Evolutionary conservation across 345 rosid species (phyloP), one percentile per base, ranked within the genome.

Genomic region (Linum usitatissimum): DNA sequence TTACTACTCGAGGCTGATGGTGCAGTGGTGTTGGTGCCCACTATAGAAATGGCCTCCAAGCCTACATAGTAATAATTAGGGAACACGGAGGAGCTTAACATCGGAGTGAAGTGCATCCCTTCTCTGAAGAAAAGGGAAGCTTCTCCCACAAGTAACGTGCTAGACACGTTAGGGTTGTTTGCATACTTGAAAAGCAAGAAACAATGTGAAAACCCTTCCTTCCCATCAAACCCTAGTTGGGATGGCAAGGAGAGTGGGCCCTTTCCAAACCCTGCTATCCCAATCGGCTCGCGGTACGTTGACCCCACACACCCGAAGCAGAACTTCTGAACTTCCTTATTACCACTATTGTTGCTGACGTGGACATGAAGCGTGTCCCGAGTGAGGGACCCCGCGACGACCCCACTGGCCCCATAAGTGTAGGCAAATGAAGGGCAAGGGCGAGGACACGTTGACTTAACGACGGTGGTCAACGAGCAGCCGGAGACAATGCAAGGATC

Each of bases 391-490:
- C 93, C 96, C 1, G 80, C 66, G 53, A 79, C 79, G 18, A 79
- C 63, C 64, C 93, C 93, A 18, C 86, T 86, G 62, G 78, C 87
- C n/a, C 91, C 93, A 18, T 91, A 87, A 3, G 89, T 80, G 62
- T 91, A 87, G 28, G 94, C 94, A 72, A 91, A 88, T 18, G 97
- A 81, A 74, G 96, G 90, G 64, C 96, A 88, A 0, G 93, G 96
- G 70, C 96, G 78, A 21, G 69, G 23, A 56, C 94, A 91, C 6
- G 75, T 71, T 67, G 75, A 65, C 59, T 79, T 88, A 45, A 86
- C 68, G 51, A 84, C 75, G 62, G 85, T 70, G 64, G 62, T 75
- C 67, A 91, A 36, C 0, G 96, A 81, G 78, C 97, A 91, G 3
- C 97, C 94, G 6, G 87, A 77, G 6, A 79, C 55, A 30, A 79